Percentiles rank a stretch among this genome's conserved stretches.
Conservation (phyloP, 2,329 filamentous ascomycete genomes). For the Fusarium concolor region DNA sequence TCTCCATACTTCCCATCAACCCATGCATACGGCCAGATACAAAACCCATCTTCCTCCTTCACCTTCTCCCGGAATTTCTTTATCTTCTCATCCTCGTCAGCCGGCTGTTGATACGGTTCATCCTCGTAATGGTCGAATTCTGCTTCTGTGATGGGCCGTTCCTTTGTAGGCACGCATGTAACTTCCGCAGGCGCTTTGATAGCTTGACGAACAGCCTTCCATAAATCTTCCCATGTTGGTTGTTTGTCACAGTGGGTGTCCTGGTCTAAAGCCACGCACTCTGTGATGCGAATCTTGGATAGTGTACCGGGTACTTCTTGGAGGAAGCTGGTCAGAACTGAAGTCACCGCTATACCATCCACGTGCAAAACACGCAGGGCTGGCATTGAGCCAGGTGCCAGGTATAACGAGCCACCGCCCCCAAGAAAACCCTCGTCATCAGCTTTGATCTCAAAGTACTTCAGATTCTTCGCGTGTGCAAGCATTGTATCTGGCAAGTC, state of each 20-base stretch:
- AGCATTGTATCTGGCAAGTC: neutral
- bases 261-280: neutral
- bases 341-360: neutral
- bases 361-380: neutral
- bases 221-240: slow-evolving; percentile 3
- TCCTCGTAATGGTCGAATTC: neutral
- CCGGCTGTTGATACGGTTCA: neutral
- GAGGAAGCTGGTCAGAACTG: neutral
- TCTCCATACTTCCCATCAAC: slow-evolving; percentile 5
- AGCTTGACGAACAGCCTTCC: neutral
- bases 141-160: neutral
- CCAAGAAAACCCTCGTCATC: neutral
- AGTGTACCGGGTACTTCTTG: neutral
- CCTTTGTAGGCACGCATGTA: neutral
- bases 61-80: neutral
- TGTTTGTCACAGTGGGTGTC: accelerated
- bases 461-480: neutral
- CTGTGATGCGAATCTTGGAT: neutral
- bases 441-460: neutral
- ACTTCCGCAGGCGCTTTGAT: neutral
- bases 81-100: neutral
- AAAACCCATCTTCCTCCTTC: neutral
- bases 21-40: slow-evolving; percentile 13
- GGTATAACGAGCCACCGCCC: neutral
- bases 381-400: neutral